phyloP scores from a whole-genome alignment of 2,329 filamentous ascomycete species.

The Epichloe sylvatica region DNA sequence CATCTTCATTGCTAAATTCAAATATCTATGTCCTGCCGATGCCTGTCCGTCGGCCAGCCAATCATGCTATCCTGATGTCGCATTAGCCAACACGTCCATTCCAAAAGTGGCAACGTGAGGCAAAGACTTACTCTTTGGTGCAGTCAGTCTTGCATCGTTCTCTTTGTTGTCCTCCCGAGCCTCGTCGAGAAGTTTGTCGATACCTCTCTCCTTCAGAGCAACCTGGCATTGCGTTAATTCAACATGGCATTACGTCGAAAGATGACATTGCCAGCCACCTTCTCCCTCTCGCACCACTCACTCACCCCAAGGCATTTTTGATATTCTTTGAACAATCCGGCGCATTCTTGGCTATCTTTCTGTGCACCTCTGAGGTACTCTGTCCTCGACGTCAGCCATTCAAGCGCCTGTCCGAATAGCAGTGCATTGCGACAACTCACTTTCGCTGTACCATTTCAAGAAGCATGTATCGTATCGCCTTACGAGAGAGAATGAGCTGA shows the following conservation, averaged over 20 bases:
- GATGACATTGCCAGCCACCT: background rate
- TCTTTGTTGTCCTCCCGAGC: slow-evolving; percentile 81
- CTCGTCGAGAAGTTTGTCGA: slow-evolving; percentile 85
- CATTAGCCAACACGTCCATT: background rate
- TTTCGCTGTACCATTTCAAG: slow-evolving; percentile 98
- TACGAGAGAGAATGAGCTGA: background rate
- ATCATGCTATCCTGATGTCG: background rate
- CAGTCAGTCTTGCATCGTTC: slow-evolving; percentile 49
- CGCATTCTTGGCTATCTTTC: slow-evolving; percentile 71
- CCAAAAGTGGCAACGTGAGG: background rate
- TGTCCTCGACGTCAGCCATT: slow-evolving; percentile 20
- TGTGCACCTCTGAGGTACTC: slow-evolving; percentile 83
- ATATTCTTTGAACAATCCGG: slow-evolving; percentile 74
- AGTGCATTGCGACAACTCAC: slow-evolving; percentile 36
- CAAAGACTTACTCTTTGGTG: slow-evolving; percentile 26
- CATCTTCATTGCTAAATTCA: too few relatives aligned
- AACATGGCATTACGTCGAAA: background rate
- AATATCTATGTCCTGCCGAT: background rate
- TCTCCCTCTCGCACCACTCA: slow-evolving; percentile 21
- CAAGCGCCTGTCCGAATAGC: background rate
- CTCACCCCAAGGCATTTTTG: slow-evolving; percentile 72
- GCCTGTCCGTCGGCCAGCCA: background rate
- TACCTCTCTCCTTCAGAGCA: slow-evolving; percentile 75
- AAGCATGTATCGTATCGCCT: slow-evolving; percentile 97
- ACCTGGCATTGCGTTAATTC: slow-evolving; percentile 36